Conservation (phyloP, 345 rosid species). For the Pelargonium nanum region DNA sequence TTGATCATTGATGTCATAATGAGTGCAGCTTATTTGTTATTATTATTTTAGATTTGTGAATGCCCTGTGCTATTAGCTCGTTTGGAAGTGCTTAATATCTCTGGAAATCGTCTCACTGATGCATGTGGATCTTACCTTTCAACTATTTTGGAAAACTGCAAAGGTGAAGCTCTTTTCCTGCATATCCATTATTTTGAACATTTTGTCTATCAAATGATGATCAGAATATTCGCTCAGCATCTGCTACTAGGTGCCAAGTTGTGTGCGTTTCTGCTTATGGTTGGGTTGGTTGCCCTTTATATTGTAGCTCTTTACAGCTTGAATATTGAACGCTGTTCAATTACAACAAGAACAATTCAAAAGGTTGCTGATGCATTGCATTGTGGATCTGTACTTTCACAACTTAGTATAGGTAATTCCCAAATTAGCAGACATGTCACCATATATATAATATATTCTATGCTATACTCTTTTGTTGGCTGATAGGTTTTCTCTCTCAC, state of each 20-base stretch:
- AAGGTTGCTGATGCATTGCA: constrained; percentile 59
- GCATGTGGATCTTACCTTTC: constrained; percentile 91
- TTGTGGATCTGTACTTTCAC: constrained; percentile 48
- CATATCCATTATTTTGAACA: not conserved
- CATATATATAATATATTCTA: constrained; percentile 3
- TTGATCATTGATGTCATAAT: constrained; percentile 9
- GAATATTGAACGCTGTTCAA: constrained; percentile 67
- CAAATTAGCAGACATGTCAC: constrained; percentile 9
- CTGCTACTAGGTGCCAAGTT: not conserved
- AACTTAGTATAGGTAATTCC: constrained; percentile 59
- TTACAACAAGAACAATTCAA: constrained; percentile 77
- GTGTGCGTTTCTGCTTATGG: not conserved
- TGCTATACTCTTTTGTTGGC: constrained; percentile 6
- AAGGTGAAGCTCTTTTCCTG: constrained; percentile 31
- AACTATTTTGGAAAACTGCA: constrained; percentile 70
- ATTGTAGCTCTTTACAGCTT: constrained; percentile 65
- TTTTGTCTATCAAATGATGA: not conserved
- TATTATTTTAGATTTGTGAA: constrained; percentile 87
- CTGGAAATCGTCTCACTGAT: constrained; percentile 94
- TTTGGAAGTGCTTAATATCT: constrained; percentile 80
- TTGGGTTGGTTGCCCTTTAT: constrained; percentile 20
- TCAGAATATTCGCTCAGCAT: not conserved
- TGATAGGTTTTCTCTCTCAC: constrained; percentile 7
- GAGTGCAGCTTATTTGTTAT: constrained; percentile 7
- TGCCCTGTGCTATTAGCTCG: constrained; percentile 74